Evolutionary conservation across 345 rosid genomes (phyloP), one percentile per base, ranked within the genome.

Genomic region (Populus pruinosa): DNA sequence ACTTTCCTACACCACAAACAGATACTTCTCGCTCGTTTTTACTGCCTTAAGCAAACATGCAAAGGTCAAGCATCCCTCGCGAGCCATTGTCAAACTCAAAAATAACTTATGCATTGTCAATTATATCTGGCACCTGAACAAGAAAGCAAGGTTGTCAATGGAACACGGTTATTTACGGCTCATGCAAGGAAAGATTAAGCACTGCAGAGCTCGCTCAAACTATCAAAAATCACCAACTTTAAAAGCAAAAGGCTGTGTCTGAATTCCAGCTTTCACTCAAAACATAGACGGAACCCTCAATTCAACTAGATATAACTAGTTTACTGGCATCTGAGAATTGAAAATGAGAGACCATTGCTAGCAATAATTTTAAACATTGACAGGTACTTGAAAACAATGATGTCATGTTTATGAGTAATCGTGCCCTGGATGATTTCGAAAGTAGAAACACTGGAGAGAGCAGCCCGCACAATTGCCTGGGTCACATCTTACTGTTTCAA

Each of bases 31-130:
- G 99, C 89, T 93, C 97, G 71, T 96, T 93, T 89, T 87, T 93
- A 81, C 93, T 93, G 63, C 98, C 99, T 89, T 93, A 97, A 53
- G 98, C 99, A 83, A 92, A 96, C 99, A 96, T 96, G 82, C 98
- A 91, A 65, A 96, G 97, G 76, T 96, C 99, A 0, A 96, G 94
- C 93, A 92, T 89, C 75, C 97, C 94, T 69, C 99, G 85, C 18
- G 97, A 87, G 12, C 97, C 98, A 81, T 92, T 96, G 73, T 93
- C 92, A 65, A 96, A 96, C 76, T 96, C 99, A 9, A 92, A 86
- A 21, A 93, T 87, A 44, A 93, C 97, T 67, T 93, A 96, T 1
- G 99, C 93, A 67, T 93, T 89, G 86, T 96, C 98, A 72, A 93
- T 93, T 63, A 93, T 91, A 81, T 96, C 98, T 36, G 97, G 96